These are phyloP conservation scores for Podospora australis DNA, from an alignment of 495 filamentous ascomycete genomes.

Conservation along the genomic window DNA sequence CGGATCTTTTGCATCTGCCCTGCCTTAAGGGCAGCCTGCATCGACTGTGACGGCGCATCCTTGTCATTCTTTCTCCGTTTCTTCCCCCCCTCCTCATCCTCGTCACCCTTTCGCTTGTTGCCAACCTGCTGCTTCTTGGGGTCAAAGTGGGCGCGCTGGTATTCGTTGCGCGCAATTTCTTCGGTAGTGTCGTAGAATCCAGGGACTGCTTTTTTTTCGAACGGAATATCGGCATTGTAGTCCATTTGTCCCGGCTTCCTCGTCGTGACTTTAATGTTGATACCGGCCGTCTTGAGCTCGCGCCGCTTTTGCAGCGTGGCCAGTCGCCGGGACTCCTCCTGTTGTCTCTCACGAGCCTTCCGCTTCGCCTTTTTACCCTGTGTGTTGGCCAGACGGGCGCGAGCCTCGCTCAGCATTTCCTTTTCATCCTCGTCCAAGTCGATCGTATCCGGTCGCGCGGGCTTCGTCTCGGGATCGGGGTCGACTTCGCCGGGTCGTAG, in stretches of 20 bases:
- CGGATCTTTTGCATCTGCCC: conserved; percentile 93
- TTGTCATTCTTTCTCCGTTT: conserved; percentile 88
- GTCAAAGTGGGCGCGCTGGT: conserved; percentile 80
- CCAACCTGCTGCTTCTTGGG: conserved; percentile 90
- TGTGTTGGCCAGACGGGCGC: conserved; percentile 91
- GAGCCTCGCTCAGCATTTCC: conserved; percentile 97
- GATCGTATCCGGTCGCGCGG: conserved; percentile 93
- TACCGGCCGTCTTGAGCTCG: conserved; percentile 93
- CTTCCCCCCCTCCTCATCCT: conserved; percentile 71
- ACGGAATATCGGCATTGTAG: conserved; percentile 97
- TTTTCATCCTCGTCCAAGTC: conserved; percentile 99
- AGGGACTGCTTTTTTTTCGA: conserved; percentile 82
- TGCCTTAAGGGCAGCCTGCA: conserved; percentile 86
- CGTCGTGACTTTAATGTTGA: conserved; percentile 95
- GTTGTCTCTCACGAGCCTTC: conserved; percentile 90
- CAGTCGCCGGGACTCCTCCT: conserved; percentile 86
- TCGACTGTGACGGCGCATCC: conserved; percentile 62
- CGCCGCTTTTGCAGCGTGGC: conserved; percentile 90
- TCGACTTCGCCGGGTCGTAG: conserved; percentile 90
- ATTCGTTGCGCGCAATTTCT: conserved; percentile 75
- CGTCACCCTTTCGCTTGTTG: conserved; percentile 91
- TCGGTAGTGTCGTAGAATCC: conserved; percentile 93
- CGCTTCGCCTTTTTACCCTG: conserved; percentile 99
- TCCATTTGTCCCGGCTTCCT: conserved; percentile 96
- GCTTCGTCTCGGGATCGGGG: conserved; percentile 92